Base-by-base conservation (phyloP, 257 asterid species). In the Nicotiana noctiflora region DNA sequence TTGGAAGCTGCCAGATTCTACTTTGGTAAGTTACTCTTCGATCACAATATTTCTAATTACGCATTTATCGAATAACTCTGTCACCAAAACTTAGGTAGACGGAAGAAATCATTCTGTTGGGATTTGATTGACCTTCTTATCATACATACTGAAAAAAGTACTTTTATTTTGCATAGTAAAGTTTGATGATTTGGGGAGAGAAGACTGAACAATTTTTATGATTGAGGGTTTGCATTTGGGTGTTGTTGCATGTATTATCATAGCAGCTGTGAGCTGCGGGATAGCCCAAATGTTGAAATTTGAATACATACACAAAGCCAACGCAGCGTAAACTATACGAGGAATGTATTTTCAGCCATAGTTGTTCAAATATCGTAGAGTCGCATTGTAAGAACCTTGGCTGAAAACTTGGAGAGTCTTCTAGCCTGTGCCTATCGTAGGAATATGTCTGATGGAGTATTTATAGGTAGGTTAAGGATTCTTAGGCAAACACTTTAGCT, bases 1-100 rank as follows among this genome's bases (percentile, higher is more conserved):
- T 13, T 86, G 17, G 90, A 91, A 7, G 97, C 97, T 34, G 91
- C 88, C 75, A 51, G 37, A 0, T 72, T 46, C 49, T 72, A 72
- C 40, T 46, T 72, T 19, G 12, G 77, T 70, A 70, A 44, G 21
- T 46, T 21, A 46, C 77, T 21, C 0, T n/a, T n/a, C n/a, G n/a
- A 44, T 44, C 59, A 21, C 3, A 44, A 1, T n/a, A 46, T 72
- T 44, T 46, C 34, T 23, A 21, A 29, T 29, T 29, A 29, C 32
- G 32, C 32, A 29, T 29, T 70, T 70, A 11, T n/a, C 57, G 31
- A 7, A 17, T 31, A 31, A 51, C 55, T 65, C 74, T 65, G 1
- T 65, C 51, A 31, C 75, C 15, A 31, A 31, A 23, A 31, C n/a
- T 64, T 29, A 7, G 74, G 21, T 21, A 64, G 49, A 31, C 3